Conservation (phyloP, 352 stramenopile species). For the Phytophthora ramorum region DNA sequence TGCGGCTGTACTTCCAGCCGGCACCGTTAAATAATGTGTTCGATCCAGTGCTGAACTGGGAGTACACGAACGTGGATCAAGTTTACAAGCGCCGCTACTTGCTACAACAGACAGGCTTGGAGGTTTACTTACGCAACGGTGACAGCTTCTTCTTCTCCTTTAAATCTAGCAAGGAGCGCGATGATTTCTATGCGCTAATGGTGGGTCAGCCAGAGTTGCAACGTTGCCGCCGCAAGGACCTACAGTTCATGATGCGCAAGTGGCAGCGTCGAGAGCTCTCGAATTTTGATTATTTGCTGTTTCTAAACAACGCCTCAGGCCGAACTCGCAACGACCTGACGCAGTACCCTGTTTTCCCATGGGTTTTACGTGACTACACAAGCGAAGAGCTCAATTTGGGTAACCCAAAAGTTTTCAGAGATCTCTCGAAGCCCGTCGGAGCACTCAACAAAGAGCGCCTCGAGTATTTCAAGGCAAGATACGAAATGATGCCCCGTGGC, state of each 20-base stretch:
- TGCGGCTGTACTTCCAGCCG: slow-evolving; percentile 92
- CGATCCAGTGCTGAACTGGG: slow-evolving; percentile 87
- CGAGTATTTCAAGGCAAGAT: slow-evolving; percentile 89
- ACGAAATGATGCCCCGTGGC: slow-evolving; percentile 88
- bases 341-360: slow-evolving; percentile 97
- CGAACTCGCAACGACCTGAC: slow-evolving; percentile 88
- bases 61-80: slow-evolving; percentile 73
- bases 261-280: slow-evolving; percentile 86
- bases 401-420: slow-evolving; percentile 83
- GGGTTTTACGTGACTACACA: slow-evolving; percentile 93
- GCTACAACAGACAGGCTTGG: slow-evolving; percentile 87
- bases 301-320: slow-evolving; percentile 86
- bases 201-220: slow-evolving; percentile 61
- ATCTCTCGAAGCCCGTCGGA: slow-evolving; percentile 94
- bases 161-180: slow-evolving; percentile 58
- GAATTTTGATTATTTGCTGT: slow-evolving; percentile 94
- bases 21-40: slow-evolving; percentile 92
- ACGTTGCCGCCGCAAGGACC: slow-evolving; percentile 51
- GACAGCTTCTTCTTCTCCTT: slow-evolving; percentile 90
- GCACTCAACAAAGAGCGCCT: slow-evolving; percentile 91
- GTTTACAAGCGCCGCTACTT: slow-evolving; percentile 91
- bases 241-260: slow-evolving; percentile 68
- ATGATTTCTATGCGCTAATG: slow-evolving; percentile 78
- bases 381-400: slow-evolving; percentile 79
- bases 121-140: slow-evolving; percentile 82